Evolutionary conservation across 345 rosid species (phyloP), one percentile per base, ranked within the genome.

Genomic region (Anacardium occidentale): DNA sequence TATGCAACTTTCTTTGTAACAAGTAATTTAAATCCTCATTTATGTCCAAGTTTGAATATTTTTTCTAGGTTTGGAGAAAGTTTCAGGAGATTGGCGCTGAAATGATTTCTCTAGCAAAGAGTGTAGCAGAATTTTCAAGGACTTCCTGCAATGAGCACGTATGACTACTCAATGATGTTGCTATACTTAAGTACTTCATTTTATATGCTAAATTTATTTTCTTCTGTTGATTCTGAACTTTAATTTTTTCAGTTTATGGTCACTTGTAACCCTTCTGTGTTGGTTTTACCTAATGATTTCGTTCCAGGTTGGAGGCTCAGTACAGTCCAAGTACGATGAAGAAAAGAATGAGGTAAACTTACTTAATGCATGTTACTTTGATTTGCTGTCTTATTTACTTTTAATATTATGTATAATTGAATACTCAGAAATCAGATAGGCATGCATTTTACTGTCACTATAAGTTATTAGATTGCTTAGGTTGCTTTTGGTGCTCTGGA

Each of bases 41-140:
- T 74, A 24, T 53, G 50, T 52, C 48, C 71, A 64, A 54, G 34
- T 12, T 59, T 55, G 42, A 21, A 54, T 34, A 42, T 15, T 72
- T 7, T 64, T 76, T 51, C 50, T 85, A 89, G 97, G 82, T 91
- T 26, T 91, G 97, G 94, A 82, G 68, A 71, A 88, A 87, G 58
- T 79, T 95, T 69, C 84, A 88, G 71, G 85, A 61, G 14, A 70
- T 91, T 77, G 98, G 97, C 68, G 77, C 81, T 56, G 91, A 88
- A 82, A 83, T 95, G 81, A 76, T 82, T 60, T 85, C 90, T 71
- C 87, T 92, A 56, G 83, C 96, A 57, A 87, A 82, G 77, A 78
- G 86, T 66, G 93, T 95, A 22, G 74, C 83, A 42, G 92, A 88
- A 75, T 52, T 89, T 59, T 84, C 99, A 75, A 78, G 54, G 76